These are phyloP conservation scores for Suillus hirtellus DNA, from an alignment of 768 basidiomycete species.

Conservation along the genomic window DNA sequence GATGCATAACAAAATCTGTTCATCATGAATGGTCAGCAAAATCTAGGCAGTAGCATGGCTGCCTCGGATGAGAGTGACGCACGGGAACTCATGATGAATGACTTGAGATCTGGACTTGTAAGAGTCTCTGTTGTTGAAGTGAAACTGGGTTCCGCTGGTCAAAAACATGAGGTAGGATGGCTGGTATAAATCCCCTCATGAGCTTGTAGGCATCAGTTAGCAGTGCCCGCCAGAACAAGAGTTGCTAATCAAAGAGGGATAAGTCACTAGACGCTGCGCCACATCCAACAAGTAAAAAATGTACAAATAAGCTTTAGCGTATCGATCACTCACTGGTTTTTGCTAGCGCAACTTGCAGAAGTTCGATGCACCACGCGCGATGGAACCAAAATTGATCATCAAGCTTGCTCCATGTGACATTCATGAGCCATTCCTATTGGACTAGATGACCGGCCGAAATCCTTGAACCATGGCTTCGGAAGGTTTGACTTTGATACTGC, in stretches of 20 bases:
- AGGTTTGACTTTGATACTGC: not conserved
- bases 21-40: not conserved
- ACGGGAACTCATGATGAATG: not conserved
- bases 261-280: not conserved
- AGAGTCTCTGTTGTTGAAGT: not conserved
- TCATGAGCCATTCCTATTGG: not conserved
- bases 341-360: not conserved
- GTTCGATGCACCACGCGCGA: not conserved
- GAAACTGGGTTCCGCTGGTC: not conserved
- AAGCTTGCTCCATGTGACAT: not conserved
- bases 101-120: not conserved
- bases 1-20: not conserved
- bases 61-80: not conserved
- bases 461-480: not conserved
- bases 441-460: not conserved
- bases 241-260: not conserved
- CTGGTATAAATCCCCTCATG: constrained; percentile 1
- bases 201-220: not conserved
- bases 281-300: not conserved
- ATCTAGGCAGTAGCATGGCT: not conserved
- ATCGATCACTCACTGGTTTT: not conserved
- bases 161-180: not conserved
- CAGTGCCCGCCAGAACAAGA: not conserved
- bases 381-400: not conserved
- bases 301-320: not conserved